Base-by-base conservation (phyloP, 1,139 yeast species). In the Trichomonascaceae sp. region DNA sequence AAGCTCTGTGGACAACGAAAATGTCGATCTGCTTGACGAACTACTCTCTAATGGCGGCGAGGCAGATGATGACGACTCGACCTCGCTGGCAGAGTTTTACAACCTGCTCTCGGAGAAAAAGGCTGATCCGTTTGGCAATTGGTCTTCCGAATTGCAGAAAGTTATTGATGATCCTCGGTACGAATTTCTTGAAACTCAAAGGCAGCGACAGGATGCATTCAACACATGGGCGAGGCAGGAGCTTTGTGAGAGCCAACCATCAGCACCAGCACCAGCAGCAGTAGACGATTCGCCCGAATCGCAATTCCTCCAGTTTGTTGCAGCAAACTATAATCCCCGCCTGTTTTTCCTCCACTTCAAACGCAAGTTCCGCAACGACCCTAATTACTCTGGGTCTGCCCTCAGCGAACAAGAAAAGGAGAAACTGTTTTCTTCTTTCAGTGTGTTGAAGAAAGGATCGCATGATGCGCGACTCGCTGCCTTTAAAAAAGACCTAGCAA, bases 301-400 rank as follows among this genome's bases (percentile, higher is more conserved):
- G 2, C 42, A 44, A 30, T 67, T 52, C 38, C 43, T 63, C 29
- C 43, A 46, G 13, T 54, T 59, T 28, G 39, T 68, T 13, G 48
- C 50, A n/a, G 35, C 42, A n/a, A 43, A 49, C 4, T 51, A 49
- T 34, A 47, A 49, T 9, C 49, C 59, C 17, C 57, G 56, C 13
- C 38, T 52, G 30, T 56, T 60, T 31, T 71, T 60, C 40, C 45
- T 61, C n/a, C 73, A 67, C 32, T 69, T 70, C 45, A 66, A 66
- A 40, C 55, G 71, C 14, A 56, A 58, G 36, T 45, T 51, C 45
- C 51, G 61, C 17, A 50, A 47, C 8, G 49, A 48, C 5, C 43
- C 49, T 0, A 54, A 46, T 17, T 56, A 65, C 38, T 41, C 44
- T 16, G 41, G 42, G 2, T 39, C 56, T 2, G 46, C 46, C 4